Evolutionary conservation across 2,329 filamentous ascomycete species (phyloP), one percentile per base, ranked within the genome.

Genomic region (Beauveria australis): DNA sequence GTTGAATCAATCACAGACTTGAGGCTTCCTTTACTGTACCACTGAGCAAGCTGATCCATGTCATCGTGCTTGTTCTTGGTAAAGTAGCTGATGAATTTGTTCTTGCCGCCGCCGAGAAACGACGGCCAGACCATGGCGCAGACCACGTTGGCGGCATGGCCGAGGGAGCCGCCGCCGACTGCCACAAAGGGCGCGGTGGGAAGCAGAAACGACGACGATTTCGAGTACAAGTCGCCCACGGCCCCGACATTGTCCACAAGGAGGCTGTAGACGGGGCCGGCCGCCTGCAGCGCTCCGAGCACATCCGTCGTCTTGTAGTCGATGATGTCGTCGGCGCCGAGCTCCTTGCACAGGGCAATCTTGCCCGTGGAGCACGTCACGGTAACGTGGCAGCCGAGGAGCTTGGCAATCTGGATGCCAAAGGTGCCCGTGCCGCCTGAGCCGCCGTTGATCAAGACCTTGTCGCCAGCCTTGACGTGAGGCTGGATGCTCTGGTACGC

Each of bases 301-400:
- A 84, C 68, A 24, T 70, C 66, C 0, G 71, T 72, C 30, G 76
- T 78, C 49, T 78, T 81, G 69, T 89, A 88, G 67, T 88, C 83
- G 56, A 88, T 76, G 44, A 87, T 79, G 55, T 85, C 81, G 65
- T 89, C 86, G 5, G 86, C 87, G 2, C 87, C 87, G 1, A 89
- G 68, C 5, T 74, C 73, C 62, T 78, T 78, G 68, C 83, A 85
- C 1, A 89, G 70, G 22, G 81, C 75, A 0, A 80, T 73, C 67
- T 89, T 89, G 3, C 70, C 69, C 0, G 78, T 79, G 18, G 85
- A 88, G 67, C 86, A 89, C 1, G 81, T 79, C 0, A 78, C 78
- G 0, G 82, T 84, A 18, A 89, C 86, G 60, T 81, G 76, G 59
- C 82, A 86, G 0, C 85, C 86, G 4, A 85, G 65, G 0, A 76